Percentiles rank a stretch among this genome's conserved stretches.
Evolutionary conservation across 768 basidiomycete species (phyloP).

Genomic region (Xerocomus spinulosus): DNA sequence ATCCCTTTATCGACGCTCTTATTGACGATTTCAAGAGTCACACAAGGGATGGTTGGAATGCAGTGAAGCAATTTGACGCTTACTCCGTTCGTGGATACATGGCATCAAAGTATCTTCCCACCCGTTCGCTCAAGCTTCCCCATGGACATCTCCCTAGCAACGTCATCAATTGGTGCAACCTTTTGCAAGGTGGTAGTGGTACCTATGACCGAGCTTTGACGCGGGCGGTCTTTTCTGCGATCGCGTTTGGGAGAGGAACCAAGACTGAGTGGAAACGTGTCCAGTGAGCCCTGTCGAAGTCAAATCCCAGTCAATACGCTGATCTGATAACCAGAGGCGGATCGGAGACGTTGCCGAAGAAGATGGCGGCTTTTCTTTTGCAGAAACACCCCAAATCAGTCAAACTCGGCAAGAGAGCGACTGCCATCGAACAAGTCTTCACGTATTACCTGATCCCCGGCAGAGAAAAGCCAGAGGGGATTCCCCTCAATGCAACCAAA

Average conservation of each 20-base stretch:
- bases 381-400: conserved; percentile 1
- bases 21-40: no score
- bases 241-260: not conserved
- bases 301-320: not conserved
- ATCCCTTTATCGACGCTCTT: no score
- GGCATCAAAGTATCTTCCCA: conserved; percentile 12
- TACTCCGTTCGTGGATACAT: not conserved
- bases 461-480: not conserved
- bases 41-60: not conserved
- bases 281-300: not conserved
- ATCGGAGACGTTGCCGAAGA: conserved; percentile 16
- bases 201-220: not conserved
- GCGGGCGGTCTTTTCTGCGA: not conserved
- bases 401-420: conserved; percentile 13
- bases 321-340: conserved; percentile 14
- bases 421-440: conserved; percentile 10
- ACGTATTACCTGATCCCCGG: conserved; percentile 6
- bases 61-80: not conserved
- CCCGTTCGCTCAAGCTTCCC: conserved; percentile 7
- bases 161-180: conserved; percentile 23
- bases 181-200: not conserved
- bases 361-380: conserved; percentile 16
- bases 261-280: not conserved
- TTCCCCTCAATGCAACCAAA: not conserved
- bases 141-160: conserved; percentile 2